Percentiles rank a stretch among this genome's conserved stretches.
Conservation (phyloP, 2,329 filamentous ascomycete species). For the Aspergillus fumigatus region DNA sequence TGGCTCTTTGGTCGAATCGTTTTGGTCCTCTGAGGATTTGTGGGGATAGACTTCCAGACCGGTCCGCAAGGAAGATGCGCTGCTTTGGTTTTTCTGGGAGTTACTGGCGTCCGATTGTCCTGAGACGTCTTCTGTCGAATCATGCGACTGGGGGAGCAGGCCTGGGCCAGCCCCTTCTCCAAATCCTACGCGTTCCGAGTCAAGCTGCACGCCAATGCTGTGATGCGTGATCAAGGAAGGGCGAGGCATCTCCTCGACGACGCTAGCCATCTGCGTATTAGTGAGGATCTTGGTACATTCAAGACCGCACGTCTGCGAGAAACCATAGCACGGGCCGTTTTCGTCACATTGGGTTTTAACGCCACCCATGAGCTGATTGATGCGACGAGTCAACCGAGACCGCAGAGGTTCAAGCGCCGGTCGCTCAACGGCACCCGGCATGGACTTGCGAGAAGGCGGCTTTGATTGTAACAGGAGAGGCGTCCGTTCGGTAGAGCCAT, state of each 20-base stretch:
- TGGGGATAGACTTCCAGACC: not conserved
- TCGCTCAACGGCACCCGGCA: conserved; percentile 16
- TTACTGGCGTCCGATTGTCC: conserved; percentile 14
- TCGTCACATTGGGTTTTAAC: conserved; percentile 52
- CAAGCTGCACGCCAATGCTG: conserved; percentile 15
- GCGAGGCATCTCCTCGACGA: conserved; percentile 12
- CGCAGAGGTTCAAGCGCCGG: conserved; percentile 28
- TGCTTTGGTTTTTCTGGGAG: conserved; percentile 4
- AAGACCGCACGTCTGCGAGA: conserved; percentile 57
- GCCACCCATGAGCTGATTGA: conserved; percentile 48
- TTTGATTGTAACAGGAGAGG: conserved; percentile 23
- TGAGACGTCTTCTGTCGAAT: not conserved
- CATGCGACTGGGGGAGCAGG: not conserved
- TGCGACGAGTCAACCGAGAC: conserved; percentile 32
- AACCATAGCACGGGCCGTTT: conserved; percentile 57
- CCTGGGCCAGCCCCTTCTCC: not conserved
- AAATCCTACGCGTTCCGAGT: conserved; percentile 7
- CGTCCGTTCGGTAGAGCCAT: conserved; percentile 25
- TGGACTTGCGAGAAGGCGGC: conserved; percentile 17
- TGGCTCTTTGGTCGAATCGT: conserved; percentile 3
- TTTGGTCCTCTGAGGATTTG: conserved; percentile 6
- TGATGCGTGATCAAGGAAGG: conserved; percentile 12
- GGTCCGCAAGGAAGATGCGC: conserved; percentile 8
- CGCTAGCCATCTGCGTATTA: conserved; percentile 6
- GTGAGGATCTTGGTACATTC: conserved; percentile 53